phyloP scores from a whole-genome alignment of 2,329 filamentous ascomycete species.

The Botrytis sinoallii region DNA sequence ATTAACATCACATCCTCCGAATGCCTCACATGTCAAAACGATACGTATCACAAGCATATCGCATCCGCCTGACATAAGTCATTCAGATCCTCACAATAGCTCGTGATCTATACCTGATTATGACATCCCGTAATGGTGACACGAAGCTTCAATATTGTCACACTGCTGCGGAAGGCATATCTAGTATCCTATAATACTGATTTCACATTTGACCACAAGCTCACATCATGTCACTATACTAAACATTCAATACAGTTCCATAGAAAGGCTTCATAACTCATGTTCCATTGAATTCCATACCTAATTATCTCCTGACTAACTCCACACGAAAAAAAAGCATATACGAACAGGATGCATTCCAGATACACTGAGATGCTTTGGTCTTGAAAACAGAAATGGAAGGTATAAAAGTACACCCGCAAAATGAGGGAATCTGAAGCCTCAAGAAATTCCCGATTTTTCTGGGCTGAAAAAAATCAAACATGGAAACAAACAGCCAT shows the following conservation, averaged over 20 bases:
- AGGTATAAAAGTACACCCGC: conserved; percentile 29
- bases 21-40: background rate
- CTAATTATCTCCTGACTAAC: background rate
- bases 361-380: conserved; percentile 6
- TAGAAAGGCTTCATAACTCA: background rate
- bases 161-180: background rate
- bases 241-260: background rate
- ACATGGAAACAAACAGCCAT: conserved; percentile 26
- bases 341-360: background rate
- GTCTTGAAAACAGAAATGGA: background rate
- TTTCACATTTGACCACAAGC: background rate
- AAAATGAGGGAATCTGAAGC: background rate
- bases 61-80: background rate
- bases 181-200: background rate
- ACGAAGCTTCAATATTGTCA: background rate
- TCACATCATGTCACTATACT: background rate
- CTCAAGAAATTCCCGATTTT: conserved; percentile 3
- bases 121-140: background rate
- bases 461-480: conserved; percentile 10
- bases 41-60: background rate
- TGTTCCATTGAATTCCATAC: background rate
- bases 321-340: conserved; percentile 1
- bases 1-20: background rate
- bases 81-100: background rate
- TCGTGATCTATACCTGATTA: background rate